Conservation (phyloP, 768 basidiomycete genomes). For the Naematelia aurantialba region DNA sequence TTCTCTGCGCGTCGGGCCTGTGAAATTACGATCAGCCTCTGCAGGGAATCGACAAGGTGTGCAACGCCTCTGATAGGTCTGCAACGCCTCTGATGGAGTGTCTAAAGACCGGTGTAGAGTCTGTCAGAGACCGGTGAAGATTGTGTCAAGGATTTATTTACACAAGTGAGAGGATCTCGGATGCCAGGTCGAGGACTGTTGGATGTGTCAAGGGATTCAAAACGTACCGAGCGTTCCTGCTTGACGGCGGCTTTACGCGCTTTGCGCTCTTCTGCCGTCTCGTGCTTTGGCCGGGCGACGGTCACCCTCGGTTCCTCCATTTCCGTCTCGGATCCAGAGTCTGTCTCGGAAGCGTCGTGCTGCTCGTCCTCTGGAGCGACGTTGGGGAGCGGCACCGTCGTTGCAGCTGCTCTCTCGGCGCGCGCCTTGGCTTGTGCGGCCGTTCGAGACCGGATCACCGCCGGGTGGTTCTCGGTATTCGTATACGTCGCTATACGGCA, state of each 20-base stretch:
- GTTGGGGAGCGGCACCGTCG: constrained; percentile 64
- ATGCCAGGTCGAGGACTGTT: not conserved
- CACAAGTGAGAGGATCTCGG: not conserved
- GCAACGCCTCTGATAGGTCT: not conserved
- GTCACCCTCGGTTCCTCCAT: constrained; percentile 54
- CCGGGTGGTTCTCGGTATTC: constrained; percentile 96
- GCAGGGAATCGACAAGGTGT: not conserved
- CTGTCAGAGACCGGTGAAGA: not conserved
- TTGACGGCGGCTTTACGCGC: constrained; percentile 54
- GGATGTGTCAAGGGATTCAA: not conserved
- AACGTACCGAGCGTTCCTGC: constrained; percentile 50
- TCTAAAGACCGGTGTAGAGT: no score
- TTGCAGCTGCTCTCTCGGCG: constrained; percentile 59
- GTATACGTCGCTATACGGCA: constrained; percentile 73
- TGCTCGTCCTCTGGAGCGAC: constrained; percentile 65
- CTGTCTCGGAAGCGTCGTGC: constrained; percentile 30
- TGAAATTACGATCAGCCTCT: constrained; percentile 2
- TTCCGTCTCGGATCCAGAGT: constrained; percentile 47
- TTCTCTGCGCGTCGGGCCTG: constrained; percentile 53
- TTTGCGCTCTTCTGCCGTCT: constrained; percentile 58
- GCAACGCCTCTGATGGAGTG: no score
- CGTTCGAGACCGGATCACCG: constrained; percentile 69
- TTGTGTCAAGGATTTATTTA: not conserved
- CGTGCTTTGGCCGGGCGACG: constrained; percentile 66
- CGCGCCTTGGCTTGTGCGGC: constrained; percentile 44